Evolutionary conservation across 495 filamentous ascomycete species (phyloP).

Genomic region (Echria macrotheca): DNA sequence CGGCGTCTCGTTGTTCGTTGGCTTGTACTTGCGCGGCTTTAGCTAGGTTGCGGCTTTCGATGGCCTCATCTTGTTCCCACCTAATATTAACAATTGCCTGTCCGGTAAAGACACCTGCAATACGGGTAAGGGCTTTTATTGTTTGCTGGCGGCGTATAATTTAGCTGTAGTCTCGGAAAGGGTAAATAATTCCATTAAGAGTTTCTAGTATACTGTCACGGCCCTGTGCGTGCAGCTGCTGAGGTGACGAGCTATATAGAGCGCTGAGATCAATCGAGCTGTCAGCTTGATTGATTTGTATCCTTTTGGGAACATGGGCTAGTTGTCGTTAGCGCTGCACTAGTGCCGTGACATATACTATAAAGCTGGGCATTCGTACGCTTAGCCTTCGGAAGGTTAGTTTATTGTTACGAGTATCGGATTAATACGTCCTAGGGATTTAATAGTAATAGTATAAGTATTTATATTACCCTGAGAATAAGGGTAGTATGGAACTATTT

Average conservation of each 20-base stretch:
- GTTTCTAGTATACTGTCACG: no score
- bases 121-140: background rate
- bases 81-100: background rate
- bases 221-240: no score
- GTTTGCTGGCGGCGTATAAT: background rate
- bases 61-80: slow-evolving; percentile 2
- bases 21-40: slow-evolving; percentile 1
- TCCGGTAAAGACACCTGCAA: background rate
- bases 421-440: slow-evolving; percentile 6
- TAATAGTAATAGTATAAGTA: slow-evolving; percentile 6
- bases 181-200: background rate
- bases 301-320: no score
- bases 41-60: slow-evolving; percentile 2
- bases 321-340: no score
- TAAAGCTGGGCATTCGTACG: background rate
- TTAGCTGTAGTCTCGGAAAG: background rate
- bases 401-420: background rate
- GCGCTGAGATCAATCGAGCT: no score
- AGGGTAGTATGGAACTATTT: slow-evolving; percentile 1
- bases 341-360: background rate
- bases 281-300: no score
- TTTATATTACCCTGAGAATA: slow-evolving; percentile 5
- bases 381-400: background rate
- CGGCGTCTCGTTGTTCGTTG: background rate
- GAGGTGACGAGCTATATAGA: no score